phyloP scores from a whole-genome alignment of 2,329 filamentous ascomycete genomes.

The Cercospora sesami region DNA sequence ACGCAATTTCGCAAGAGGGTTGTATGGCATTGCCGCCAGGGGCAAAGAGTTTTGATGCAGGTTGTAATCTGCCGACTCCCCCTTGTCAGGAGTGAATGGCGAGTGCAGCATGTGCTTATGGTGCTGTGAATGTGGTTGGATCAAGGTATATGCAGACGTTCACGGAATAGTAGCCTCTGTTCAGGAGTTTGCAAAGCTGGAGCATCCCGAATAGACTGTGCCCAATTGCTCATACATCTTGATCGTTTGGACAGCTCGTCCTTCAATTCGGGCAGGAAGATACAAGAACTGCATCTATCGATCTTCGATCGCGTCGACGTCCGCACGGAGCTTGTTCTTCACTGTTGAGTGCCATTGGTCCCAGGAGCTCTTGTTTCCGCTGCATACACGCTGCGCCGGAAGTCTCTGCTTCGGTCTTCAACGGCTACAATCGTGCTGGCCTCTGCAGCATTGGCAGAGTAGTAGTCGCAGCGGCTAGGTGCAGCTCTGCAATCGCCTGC shows the following conservation, averaged over 20 bases:
- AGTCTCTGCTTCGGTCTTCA: background rate
- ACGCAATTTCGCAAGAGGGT: background rate
- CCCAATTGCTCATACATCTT: background rate
- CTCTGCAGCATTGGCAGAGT: background rate
- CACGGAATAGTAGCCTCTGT: background rate
- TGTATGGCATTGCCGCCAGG: background rate
- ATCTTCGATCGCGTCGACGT: background rate
- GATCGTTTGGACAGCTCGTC: background rate
- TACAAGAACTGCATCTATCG: background rate
- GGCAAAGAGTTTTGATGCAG: background rate
- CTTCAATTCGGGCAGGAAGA: background rate
- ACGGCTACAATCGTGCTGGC: background rate
- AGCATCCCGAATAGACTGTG: background rate
- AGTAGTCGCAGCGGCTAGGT: too few relatives aligned
- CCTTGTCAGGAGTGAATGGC: background rate
- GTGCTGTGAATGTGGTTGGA: background rate
- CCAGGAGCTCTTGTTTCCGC: background rate
- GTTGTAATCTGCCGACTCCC: background rate
- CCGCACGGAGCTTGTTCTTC: background rate
- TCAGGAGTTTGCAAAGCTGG: background rate
- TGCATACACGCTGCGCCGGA: background rate
- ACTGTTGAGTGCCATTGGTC: background rate
- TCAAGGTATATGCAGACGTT: background rate
- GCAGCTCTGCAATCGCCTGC: too few relatives aligned
- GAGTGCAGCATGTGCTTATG: background rate